These are phyloP conservation scores for Coemansia aciculifera DNA, from an alignment of 192 early-diverging fungal species.

Conservation along the genomic window DNA sequence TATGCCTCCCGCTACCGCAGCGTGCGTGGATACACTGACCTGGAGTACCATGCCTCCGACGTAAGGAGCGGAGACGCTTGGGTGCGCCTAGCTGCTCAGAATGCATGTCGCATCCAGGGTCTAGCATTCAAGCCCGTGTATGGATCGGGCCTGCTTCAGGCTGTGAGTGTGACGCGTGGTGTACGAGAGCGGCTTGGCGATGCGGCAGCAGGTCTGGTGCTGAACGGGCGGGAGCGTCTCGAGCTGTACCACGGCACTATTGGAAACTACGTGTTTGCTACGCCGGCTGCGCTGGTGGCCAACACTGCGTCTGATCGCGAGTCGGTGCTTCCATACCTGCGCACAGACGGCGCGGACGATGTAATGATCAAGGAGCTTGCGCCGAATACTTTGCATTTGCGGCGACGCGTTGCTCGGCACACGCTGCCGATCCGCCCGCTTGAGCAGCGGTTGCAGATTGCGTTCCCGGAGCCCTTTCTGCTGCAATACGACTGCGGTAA, in stretches of 20 bases:
- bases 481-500: conserved; percentile 91
- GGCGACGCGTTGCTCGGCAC: conserved; percentile 25
- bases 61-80: conserved; percentile 18
- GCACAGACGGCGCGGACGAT: not conserved
- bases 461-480: conserved; percentile 81
- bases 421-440: conserved; percentile 62
- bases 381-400: conserved; percentile 28
- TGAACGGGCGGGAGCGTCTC: conserved; percentile 44
- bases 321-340: conserved; percentile 32
- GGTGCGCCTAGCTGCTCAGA: conserved; percentile 26
- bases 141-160: conserved; percentile 14
- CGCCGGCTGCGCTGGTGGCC: conserved; percentile 33
- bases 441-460: conserved; percentile 65
- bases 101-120: conserved; percentile 18
- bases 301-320: conserved; percentile 19
- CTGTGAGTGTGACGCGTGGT: conserved; percentile 7
- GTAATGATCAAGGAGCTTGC: conserved; percentile 13
- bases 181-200: conserved; percentile 10
- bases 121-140: conserved; percentile 17
- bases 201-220: conserved; percentile 60
- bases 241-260: conserved; percentile 12
- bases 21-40: conserved; percentile 1
- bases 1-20: conserved; percentile 3
- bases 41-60: not conserved
- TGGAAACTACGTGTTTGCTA: conserved; percentile 37